Percentiles rank a stretch among this genome's conserved stretches.
These are phyloP conservation scores for Kodamaea plutei DNA, from an alignment of 1,139 yeast genomes.

Conservation along the genomic window DNA sequence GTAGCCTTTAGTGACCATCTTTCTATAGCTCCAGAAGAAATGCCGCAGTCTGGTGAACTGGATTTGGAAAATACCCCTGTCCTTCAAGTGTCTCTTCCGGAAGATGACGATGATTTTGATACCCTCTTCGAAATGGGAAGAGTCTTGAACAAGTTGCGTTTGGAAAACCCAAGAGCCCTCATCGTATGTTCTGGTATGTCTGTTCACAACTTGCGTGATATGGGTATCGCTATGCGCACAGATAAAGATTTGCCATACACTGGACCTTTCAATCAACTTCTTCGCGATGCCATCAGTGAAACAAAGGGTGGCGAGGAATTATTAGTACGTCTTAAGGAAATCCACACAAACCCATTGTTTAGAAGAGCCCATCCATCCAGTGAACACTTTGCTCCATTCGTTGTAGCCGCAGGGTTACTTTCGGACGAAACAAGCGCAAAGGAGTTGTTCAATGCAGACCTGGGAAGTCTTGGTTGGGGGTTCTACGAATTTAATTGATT, in stretches of 20 bases:
- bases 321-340: conserved; percentile 29
- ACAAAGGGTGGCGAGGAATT: conserved; percentile 20
- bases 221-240: conserved; percentile 22
- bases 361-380: conserved; percentile 65
- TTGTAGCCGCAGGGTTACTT: conserved; percentile 55
- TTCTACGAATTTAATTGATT: conserved; percentile 46
- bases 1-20: conserved; percentile 56
- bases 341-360: conserved; percentile 32
- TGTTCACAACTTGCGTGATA: conserved; percentile 67
- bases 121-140: conserved; percentile 55
- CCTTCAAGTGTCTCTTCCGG: conserved; percentile 62
- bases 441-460: conserved; percentile 44
- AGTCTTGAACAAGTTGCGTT: conserved; percentile 47
- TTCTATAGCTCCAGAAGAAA: conserved; percentile 11
- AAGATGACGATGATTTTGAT: conserved; percentile 42
- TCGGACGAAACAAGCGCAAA: conserved; percentile 25
- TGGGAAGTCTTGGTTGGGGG: conserved; percentile 63
- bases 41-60: conserved; percentile 22
- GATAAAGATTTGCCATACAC: conserved; percentile 44
- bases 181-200: conserved; percentile 72
- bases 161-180: conserved; percentile 34
- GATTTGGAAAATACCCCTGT: conserved; percentile 45
- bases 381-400: conserved; percentile 69
- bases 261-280: conserved; percentile 43
- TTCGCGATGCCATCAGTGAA: conserved; percentile 29